phyloP scores from a whole-genome alignment of 306 rosid species.

The Citrullus colocynthis region DNA sequence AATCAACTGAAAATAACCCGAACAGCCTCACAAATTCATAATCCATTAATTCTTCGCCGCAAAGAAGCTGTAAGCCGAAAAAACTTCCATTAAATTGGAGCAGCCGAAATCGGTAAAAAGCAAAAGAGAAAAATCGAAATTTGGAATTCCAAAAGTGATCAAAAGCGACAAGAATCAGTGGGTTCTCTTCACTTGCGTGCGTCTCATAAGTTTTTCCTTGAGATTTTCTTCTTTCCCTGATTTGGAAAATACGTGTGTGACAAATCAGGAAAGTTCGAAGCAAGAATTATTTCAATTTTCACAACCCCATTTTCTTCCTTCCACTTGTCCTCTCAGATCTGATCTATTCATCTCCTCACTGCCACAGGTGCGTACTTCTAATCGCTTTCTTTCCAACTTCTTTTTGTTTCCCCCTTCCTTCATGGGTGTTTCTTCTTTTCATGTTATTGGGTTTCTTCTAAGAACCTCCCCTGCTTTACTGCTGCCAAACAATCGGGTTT shows the following conservation, averaged over 20 bases:
- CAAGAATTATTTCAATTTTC: neutral
- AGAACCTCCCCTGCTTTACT: neutral
- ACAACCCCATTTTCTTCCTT: neutral
- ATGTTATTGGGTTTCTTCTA: neutral
- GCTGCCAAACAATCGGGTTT: neutral
- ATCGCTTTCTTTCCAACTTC: neutral
- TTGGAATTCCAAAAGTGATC: neutral
- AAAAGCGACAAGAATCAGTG: neutral
- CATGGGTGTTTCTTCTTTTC: neutral
- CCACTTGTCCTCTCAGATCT: conserved; percentile 5
- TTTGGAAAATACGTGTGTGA: neutral
- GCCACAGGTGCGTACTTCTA: neutral
- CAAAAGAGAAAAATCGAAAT: neutral
- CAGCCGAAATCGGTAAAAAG: neutral
- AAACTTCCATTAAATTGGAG: neutral
- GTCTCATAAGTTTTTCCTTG: neutral
- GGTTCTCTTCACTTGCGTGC: neutral
- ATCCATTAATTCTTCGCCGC: no score
- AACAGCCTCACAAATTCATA: no score
- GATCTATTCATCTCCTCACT: neutral
- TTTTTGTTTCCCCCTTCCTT: neutral
- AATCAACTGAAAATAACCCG: no score
- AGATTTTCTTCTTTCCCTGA: neutral
- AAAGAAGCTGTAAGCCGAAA: no score
- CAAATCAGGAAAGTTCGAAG: neutral